phyloP scores from a whole-genome alignment of 148 eudicot genomes.

The Vaccinium darrowii region DNA sequence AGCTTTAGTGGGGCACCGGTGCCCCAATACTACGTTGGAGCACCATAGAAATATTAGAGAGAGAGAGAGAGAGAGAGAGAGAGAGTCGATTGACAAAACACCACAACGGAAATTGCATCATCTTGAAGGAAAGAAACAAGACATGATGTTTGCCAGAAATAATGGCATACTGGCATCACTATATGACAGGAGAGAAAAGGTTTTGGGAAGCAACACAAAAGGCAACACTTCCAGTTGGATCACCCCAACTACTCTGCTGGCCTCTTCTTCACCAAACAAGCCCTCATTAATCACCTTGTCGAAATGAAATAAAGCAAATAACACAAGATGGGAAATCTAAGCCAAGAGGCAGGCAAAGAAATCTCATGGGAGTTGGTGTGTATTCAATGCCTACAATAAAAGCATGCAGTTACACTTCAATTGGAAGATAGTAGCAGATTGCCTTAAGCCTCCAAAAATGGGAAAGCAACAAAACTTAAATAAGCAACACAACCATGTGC shows the following conservation, averaged over 20 bases:
- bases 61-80: not conserved
- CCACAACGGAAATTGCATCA: not conserved
- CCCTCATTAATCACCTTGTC: not conserved
- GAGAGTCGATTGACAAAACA: not conserved
- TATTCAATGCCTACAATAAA: not conserved
- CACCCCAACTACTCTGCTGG: conserved; percentile 13
- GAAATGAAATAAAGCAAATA: not conserved
- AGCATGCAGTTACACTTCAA: not conserved
- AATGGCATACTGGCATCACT: conserved; percentile 5
- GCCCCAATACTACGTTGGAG: no score
- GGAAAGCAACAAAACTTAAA: not conserved
- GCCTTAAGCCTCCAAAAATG: not conserved
- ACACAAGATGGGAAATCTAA: no score
- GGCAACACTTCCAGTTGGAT: conserved; percentile 13
- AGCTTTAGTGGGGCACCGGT: no score
- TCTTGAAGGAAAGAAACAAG: not conserved
- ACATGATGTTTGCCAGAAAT: not conserved
- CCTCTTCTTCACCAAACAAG: conserved; percentile 16
- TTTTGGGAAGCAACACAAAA: conserved; percentile 9
- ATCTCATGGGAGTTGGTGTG: not conserved
- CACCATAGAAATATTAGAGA: no score
- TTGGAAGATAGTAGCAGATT: not conserved
- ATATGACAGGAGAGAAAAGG: not conserved
- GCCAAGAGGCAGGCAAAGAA: not conserved
- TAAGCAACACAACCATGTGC: not conserved